Evolutionary conservation across 352 stramenopile species (phyloP), one percentile per base, ranked within the genome.

Genomic region (Pythium pyrilobum): DNA sequence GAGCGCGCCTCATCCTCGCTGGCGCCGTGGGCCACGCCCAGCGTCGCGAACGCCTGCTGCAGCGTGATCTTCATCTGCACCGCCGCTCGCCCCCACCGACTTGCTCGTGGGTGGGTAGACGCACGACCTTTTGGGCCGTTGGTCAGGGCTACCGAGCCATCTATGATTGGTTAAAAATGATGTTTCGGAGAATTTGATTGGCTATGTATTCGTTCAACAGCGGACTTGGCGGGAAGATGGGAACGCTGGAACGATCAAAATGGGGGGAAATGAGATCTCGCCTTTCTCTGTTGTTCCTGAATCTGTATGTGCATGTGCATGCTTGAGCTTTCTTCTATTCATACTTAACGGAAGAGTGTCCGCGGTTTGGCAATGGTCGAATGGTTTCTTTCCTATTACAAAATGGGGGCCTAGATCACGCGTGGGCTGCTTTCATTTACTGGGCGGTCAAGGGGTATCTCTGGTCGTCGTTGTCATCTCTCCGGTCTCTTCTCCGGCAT

Each of bases 1-100:
- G 72, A 62, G n/a, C 76, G 77, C 32, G 81, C 72, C 33, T 83
- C 50, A 9, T 85, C 70, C 5, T 71, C 44, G 9, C 56, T 64
- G 15, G 76, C 74, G 37, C 71, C 65, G 25, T 63, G 49, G 5
- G 51, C 15, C 37, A 87, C 62, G 5, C 70, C 75, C n/a, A 89
- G 62, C 33, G 63, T 67, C 15, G 21, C 49, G 64, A 64, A 76
- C 23, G 77, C 72, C 37, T 81, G 66, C 43, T 73, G 59, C 43
- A 85, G 57, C 18, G 69, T 61, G 45, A 67, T 61, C 46, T 54
- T 62, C 59, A 67, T 59, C 31, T 13, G n/a, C 33, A 41, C n/a
- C n/a, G 13, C 25, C 9, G 2, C n/a, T 49, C 28, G 6, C 34
- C 16, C 16, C 16, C 16, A 21, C 5, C 3, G 4, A 23, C 7